phyloP scores from a whole-genome alignment of 176 grass and related monocot genomes.

The Urochloa ruziziensis region DNA sequence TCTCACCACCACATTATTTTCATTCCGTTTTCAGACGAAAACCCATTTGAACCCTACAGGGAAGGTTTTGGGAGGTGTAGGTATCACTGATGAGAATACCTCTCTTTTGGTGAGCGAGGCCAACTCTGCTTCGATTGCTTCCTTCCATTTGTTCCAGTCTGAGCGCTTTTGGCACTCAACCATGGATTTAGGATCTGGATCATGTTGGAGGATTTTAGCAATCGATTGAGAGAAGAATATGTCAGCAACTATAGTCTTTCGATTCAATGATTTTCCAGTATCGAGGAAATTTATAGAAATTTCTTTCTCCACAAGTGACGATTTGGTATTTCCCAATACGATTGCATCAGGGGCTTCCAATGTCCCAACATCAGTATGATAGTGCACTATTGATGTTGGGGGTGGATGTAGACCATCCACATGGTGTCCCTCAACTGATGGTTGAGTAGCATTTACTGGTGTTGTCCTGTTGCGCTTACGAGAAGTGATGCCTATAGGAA shows the following conservation, averaged over 20 bases:
- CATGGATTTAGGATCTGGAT: background rate
- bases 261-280: background rate
- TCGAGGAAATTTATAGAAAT: background rate
- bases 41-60: background rate
- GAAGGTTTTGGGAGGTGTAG: too few relatives aligned
- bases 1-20: too few relatives aligned
- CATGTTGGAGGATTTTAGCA: background rate
- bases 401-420: too few relatives aligned
- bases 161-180: background rate
- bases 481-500: too few relatives aligned
- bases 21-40: too few relatives aligned
- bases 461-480: too few relatives aligned
- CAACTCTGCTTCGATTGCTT: too few relatives aligned
- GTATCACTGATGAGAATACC: background rate
- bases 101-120: too few relatives aligned
- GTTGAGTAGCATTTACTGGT: too few relatives aligned
- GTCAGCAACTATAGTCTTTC: background rate
- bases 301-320: background rate
- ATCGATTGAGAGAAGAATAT: background rate
- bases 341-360: background rate
- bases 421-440: too few relatives aligned
- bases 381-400: too few relatives aligned
- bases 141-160: background rate
- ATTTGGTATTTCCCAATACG: background rate
- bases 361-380: too few relatives aligned